A percentile compares a stretch with the other conserved stretches of the same genome.
Evolutionary conservation across 305 asterid genomes (phyloP).

Genomic region (Fraxinus greggii): DNA sequence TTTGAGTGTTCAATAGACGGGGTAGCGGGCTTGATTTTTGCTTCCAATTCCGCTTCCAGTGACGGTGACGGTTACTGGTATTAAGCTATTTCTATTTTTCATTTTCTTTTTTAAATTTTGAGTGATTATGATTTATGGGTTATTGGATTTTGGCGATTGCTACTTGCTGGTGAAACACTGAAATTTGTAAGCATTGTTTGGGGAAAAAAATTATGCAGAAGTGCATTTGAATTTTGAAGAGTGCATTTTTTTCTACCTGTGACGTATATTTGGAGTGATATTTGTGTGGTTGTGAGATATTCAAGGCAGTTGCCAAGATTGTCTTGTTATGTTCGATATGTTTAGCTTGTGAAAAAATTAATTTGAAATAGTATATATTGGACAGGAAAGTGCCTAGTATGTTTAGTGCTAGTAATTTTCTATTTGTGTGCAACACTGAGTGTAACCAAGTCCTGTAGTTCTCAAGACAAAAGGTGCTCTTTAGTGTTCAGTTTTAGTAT

Average conservation of each 20-base stretch:
- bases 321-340: background rate
- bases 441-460: too few relatives aligned
- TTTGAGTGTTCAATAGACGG: constrained; percentile 72
- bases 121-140: background rate
- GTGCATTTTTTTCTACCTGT: background rate
- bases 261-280: background rate
- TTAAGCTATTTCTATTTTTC: background rate
- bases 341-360: background rate
- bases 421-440: background rate
- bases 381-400: background rate
- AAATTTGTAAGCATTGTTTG: background rate
- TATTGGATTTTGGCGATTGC: background rate
- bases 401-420: background rate
- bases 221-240: background rate
- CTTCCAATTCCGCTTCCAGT: constrained; percentile 60
- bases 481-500: too few relatives aligned
- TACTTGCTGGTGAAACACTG: too few relatives aligned
- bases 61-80: too few relatives aligned
- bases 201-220: background rate
- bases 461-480: background rate
- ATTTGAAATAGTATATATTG: background rate
- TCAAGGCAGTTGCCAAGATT: background rate
- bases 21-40: constrained; percentile 77
- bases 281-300: background rate
- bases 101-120: background rate